Base-by-base conservation (phyloP, 805 yeast genomes). In the Saccharomycopsis sp. region DNA sequence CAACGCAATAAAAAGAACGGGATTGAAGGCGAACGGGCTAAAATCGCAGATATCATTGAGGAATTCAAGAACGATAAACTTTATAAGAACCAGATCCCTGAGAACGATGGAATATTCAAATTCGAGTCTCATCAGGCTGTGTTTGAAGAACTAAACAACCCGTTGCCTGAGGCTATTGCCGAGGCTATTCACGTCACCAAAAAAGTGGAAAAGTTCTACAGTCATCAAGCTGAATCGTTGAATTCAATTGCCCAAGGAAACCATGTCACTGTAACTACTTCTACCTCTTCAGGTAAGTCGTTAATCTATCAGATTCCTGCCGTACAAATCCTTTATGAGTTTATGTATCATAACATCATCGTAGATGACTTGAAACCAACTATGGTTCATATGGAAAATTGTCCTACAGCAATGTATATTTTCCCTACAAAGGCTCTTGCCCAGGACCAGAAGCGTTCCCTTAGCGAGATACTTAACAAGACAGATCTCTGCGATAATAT, bases 351-450 rank as follows among this genome's bases (percentile, higher is more conserved):
- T 15, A 14, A 29, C 19, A 35, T 29, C 15, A 8, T n/a, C 3
- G 19, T 8, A 5, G 22, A 22, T 3, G 17, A 35, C 5, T 20
- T 22, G 2, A 72, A 75, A 55, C 65, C 73, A 55, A 57, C 35
- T 56, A 54, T n/a, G 57, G 62, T 3, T 55, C 74, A n/a, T 42
- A n/a, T 47, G n/a, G 38, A 42, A 23, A 25, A 65, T 22, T 23
- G 52, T 23, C 63, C 80, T 2, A 88, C 96, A 0, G 87, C 97
- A 8, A 76, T 96, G 75, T 91, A 87, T 65, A 84, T 94, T 12
- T 94, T 94, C 66, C 99, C 99, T 1, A 94, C 99, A 0, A 94
- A 94, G 68, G 99, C 99, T 0, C 75, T 94, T 55, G 98, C 99
- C 0, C 99, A 94, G 68, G 99, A 94, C 74, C 99, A 94, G 70